Conservation (phyloP, 192 early-diverging fungal species). For the Backusella tarrabulga region DNA sequence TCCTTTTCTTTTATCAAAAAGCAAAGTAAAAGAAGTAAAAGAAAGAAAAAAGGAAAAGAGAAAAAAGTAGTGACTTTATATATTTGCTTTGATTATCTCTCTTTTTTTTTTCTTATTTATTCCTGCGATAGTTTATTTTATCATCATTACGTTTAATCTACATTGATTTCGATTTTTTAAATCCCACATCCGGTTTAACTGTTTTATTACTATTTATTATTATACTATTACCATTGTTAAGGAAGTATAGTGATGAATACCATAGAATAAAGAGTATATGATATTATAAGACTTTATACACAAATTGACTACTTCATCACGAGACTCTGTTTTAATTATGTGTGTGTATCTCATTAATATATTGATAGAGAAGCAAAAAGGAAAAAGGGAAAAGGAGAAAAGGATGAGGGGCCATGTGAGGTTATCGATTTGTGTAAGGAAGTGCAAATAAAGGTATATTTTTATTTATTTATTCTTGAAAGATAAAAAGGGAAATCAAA, state of each 20-base stretch:
- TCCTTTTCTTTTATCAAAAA: no score
- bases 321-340: not conserved
- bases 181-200: not conserved
- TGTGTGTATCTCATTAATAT: not conserved
- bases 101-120: not conserved
- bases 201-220: no score
- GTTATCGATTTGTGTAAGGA: slow-evolving; percentile 4
- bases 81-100: not conserved
- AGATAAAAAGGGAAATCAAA: not conserved
- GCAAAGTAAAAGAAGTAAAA: not conserved
- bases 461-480: not conserved
- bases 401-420: not conserved
- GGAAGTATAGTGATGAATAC: no score
- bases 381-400: not conserved
- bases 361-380: not conserved
- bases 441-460: not conserved
- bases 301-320: not conserved
- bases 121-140: not conserved
- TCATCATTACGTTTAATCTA: slow-evolving; percentile 1
- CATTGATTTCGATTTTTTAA: not conserved
- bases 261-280: no score
- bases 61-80: not conserved
- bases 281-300: not conserved
- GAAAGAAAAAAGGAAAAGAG: not conserved
- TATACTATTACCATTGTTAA: no score